phyloP scores from a whole-genome alignment of 352 stramenopile genomes.

The Pilasporangium apinafurcum region DNA sequence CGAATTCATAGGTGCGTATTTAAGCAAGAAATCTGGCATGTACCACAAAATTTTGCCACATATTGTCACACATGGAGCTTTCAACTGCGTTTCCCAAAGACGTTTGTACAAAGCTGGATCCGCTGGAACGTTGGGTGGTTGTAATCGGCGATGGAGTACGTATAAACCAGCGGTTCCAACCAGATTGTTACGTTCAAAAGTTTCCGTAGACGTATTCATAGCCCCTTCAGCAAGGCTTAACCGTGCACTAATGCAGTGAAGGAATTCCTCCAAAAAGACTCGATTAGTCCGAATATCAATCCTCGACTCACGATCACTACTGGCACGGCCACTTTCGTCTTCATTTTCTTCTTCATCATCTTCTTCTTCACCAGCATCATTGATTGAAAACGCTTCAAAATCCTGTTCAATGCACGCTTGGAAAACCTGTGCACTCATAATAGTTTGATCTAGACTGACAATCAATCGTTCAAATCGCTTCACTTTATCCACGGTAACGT shows the following conservation, averaged over 20 bases:
- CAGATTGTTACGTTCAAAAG: constrained; percentile 81
- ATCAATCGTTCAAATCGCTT: constrained; percentile 84
- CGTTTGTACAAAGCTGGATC: constrained; percentile 88
- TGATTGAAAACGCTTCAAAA: constrained; percentile 75
- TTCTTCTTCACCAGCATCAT: constrained; percentile 54
- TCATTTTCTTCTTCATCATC: constrained; percentile 55
- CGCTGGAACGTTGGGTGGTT: constrained; percentile 73
- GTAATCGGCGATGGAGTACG: constrained; percentile 79
- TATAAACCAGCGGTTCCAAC: constrained; percentile 89
- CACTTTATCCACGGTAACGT: constrained; percentile 76
- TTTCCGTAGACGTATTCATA: constrained; percentile 84
- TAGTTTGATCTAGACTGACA: constrained; percentile 82
- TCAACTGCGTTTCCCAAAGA: constrained; percentile 86
- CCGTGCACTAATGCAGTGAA: constrained; percentile 74
- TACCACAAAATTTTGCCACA: constrained; percentile 84
- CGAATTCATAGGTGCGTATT: constrained; percentile 75
- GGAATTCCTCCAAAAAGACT: constrained; percentile 84
- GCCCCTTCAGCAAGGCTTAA: constrained; percentile 53
- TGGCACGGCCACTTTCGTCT: constrained; percentile 35
- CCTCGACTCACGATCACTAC: constrained; percentile 56
- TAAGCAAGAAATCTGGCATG: constrained; percentile 82
- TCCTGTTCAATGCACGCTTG: constrained; percentile 86
- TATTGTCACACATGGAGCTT: constrained; percentile 77
- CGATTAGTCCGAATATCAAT: constrained; percentile 83
- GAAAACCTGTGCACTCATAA: constrained; percentile 87